A percentile compares a stretch with the other conserved stretches of the same genome.
Conservation (phyloP, 768 basidiomycete genomes). For the Agrocybe chaxingu region DNA sequence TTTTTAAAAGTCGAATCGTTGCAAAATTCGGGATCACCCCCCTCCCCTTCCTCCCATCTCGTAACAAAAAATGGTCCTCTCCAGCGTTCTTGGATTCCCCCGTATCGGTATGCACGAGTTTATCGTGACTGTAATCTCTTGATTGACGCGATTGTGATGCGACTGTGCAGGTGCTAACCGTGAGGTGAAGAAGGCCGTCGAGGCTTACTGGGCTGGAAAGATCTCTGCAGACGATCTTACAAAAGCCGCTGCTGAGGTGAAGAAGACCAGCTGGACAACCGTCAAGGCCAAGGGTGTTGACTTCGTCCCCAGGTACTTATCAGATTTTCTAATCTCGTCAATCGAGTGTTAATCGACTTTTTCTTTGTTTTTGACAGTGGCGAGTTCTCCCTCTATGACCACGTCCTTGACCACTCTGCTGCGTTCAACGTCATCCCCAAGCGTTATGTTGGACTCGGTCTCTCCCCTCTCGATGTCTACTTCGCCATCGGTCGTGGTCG, state of each 20-base stretch:
- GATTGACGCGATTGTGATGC: neutral
- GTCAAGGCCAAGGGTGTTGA: slow-evolving; percentile 87
- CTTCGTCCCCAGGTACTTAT: slow-evolving; percentile 78
- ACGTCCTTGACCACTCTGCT: slow-evolving; percentile 95
- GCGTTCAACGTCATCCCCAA: slow-evolving; percentile 96
- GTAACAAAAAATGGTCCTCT: slow-evolving; percentile 57
- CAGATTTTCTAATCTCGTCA: slow-evolving; percentile 13
- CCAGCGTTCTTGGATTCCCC: slow-evolving; percentile 90
- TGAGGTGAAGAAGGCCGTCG: slow-evolving; percentile 97
- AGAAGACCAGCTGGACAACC: slow-evolving; percentile 83
- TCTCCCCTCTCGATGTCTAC: slow-evolving; percentile 91
- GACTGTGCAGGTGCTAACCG: slow-evolving; percentile 73
- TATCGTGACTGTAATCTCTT: neutral
- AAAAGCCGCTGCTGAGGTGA: slow-evolving; percentile 83
- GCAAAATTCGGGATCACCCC: slow-evolving; percentile 17
- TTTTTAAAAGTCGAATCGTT: slow-evolving; percentile 27
- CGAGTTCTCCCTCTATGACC: slow-evolving; percentile 98
- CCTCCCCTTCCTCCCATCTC: slow-evolving; percentile 20
- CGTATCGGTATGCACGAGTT: slow-evolving; percentile 63
- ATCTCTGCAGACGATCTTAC: slow-evolving; percentile 83
- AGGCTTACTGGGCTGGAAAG: slow-evolving; percentile 97
- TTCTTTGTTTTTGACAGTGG: slow-evolving; percentile 53
- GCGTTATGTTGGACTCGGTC: slow-evolving; percentile 82
- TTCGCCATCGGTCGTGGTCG: slow-evolving; percentile 99
- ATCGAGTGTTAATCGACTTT: slow-evolving; percentile 5